These are phyloP conservation scores for Starmerella powellii DNA, from an alignment of 805 yeast genomes.

Conservation along the genomic window DNA sequence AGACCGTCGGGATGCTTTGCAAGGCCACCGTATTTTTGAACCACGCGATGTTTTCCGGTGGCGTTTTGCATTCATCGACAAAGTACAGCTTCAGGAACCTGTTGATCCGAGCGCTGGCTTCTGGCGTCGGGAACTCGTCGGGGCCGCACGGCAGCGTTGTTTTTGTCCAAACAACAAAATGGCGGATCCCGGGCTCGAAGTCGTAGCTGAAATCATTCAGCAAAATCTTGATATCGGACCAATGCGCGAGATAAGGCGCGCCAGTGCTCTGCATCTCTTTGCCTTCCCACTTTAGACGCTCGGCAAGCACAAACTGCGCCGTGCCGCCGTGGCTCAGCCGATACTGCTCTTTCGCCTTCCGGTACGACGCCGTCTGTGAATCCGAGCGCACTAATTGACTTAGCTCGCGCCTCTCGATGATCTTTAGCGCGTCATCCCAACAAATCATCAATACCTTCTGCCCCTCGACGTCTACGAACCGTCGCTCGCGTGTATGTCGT, in stretches of 20 bases:
- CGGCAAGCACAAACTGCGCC: constrained; percentile 20
- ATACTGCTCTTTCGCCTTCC: constrained; percentile 21
- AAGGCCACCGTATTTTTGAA: constrained; percentile 46
- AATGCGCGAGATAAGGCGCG: constrained; percentile 15
- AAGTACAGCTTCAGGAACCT: constrained; percentile 35
- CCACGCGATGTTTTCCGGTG: constrained; percentile 37
- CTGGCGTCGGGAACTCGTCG: constrained; percentile 29
- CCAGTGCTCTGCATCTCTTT: not conserved
- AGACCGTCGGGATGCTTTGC: constrained; percentile 43
- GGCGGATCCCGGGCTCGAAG: constrained; percentile 37
- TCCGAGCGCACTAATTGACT: constrained; percentile 24
- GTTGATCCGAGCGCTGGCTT: constrained; percentile 32
- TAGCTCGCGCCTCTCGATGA: constrained; percentile 19
- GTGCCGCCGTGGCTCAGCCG: constrained; percentile 22
- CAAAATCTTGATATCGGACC: constrained; percentile 36
- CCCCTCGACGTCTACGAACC: no score
- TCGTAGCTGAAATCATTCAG: constrained; percentile 47
- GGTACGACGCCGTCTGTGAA: constrained; percentile 22
- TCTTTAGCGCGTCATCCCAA: constrained; percentile 15
- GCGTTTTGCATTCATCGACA: constrained; percentile 30
- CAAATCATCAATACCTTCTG: constrained; percentile 7
- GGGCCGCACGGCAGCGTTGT: constrained; percentile 36
- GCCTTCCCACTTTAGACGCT: constrained; percentile 26
- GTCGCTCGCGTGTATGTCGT: no score
- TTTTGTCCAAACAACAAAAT: constrained; percentile 48